phyloP scores from a whole-genome alignment of 768 basidiomycete genomes.

The Auriscalpium orientale region DNA sequence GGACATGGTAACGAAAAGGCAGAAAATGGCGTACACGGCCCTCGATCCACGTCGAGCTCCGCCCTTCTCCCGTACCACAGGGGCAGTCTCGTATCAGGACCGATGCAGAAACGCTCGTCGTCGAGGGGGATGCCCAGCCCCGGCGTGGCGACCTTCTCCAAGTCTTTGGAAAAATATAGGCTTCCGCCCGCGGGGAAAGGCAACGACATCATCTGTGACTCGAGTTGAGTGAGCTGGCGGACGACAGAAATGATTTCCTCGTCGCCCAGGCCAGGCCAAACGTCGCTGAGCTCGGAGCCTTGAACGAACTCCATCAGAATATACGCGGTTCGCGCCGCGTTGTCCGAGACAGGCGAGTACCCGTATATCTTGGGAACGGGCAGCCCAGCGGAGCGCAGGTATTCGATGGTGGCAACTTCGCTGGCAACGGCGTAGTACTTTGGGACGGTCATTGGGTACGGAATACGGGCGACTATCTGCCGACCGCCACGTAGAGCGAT shows the following conservation, averaged over 20 bases:
- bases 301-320: conserved; percentile 12
- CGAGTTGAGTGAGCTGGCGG: conserved; percentile 39
- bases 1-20: conserved; percentile 20
- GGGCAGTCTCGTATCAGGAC: conserved; percentile 32
- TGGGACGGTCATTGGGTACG: conserved; percentile 20
- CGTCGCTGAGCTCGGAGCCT: conserved; percentile 8
- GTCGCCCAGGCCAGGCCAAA: conserved; percentile 6
- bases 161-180: conserved; percentile 39
- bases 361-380: conserved; percentile 24
- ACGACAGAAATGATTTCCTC: conserved; percentile 25
- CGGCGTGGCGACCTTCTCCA: conserved; percentile 32
- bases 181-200: conserved; percentile 44
- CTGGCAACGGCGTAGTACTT: conserved; percentile 24
- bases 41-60: conserved; percentile 40
- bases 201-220: conserved; percentile 40
- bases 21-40: conserved; percentile 41
- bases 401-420: conserved; percentile 24
- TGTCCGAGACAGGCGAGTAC: conserved; percentile 8
- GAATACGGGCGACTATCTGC: conserved; percentile 23
- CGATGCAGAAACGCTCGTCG: conserved; percentile 19
- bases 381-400: conserved; percentile 21
- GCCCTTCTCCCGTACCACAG: conserved; percentile 47
- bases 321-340: conserved; percentile 9
- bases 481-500: conserved; percentile 20
- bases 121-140: conserved; percentile 25